Percentiles rank a stretch among this genome's conserved stretches.
Conservation (phyloP, 306 rosid species). For the Oxytropis ochrocephala region DNA sequence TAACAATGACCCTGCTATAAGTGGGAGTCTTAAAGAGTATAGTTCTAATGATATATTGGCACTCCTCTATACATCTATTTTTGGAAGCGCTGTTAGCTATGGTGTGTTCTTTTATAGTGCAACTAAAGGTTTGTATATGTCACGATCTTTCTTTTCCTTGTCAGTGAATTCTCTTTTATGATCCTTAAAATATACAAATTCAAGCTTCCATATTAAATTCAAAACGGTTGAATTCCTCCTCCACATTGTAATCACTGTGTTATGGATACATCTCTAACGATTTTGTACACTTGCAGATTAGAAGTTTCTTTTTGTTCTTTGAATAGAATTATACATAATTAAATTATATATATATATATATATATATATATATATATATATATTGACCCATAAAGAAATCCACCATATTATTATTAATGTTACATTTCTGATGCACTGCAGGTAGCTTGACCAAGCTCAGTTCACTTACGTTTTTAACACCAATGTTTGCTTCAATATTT, state of each 20-base stretch:
- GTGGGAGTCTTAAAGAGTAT: conserved; percentile 50
- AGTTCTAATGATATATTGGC: conserved; percentile 61
- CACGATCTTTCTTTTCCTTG: neutral
- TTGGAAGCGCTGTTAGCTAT: conserved; percentile 96
- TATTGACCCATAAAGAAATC: neutral
- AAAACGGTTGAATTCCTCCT: conserved; percentile 15
- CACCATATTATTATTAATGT: conserved; percentile 3
- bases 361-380: no score
- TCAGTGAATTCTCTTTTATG: neutral
- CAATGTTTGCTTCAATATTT: conserved; percentile 94
- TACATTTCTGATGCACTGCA: conserved; percentile 31
- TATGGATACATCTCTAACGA: neutral
- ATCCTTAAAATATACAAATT: neutral
- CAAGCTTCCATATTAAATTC: neutral
- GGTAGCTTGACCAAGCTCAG: conserved; percentile 99
- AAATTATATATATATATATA: no score
- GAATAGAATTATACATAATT: neutral
- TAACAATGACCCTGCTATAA: conserved; percentile 68
- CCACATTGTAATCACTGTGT: conserved; percentile 7
- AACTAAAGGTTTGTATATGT: conserved; percentile 59
- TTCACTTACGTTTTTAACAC: conserved; percentile 92
- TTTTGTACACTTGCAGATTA: neutral
- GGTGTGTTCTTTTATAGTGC: conserved; percentile 92
- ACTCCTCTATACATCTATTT: conserved; percentile 75
- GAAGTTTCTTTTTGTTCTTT: neutral